These are phyloP conservation scores for Hanseniaspora lachancei DNA, from an alignment of 805 yeast species.

Conservation along the genomic window DNA sequence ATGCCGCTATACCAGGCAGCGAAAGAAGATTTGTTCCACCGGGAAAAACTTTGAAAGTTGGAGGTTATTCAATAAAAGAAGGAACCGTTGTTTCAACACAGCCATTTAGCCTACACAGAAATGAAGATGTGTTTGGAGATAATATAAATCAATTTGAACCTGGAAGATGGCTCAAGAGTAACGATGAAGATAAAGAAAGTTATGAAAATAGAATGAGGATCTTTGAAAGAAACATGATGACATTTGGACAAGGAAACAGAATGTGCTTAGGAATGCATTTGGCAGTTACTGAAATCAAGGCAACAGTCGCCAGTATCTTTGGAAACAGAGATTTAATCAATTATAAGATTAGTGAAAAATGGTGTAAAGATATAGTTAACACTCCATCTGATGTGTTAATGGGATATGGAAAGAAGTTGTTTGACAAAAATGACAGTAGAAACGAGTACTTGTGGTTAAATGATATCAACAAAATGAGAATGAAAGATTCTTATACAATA, in stretches of 20 bases:
- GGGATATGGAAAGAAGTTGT: constrained; percentile 17
- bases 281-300: constrained; percentile 53
- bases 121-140: constrained; percentile 33
- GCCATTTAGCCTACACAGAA: constrained; percentile 53
- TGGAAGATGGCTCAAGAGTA: constrained; percentile 44
- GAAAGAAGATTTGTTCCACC: constrained; percentile 46
- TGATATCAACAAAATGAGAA: constrained; percentile 39
- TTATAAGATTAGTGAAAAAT: constrained; percentile 30
- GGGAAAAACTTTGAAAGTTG: constrained; percentile 16
- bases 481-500: constrained; percentile 45
- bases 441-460: constrained; percentile 17
- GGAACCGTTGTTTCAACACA: constrained; percentile 50
- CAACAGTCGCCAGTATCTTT: constrained; percentile 41
- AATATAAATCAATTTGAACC: constrained; percentile 43
- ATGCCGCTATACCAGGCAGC: constrained; percentile 61
- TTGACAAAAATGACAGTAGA: constrained; percentile 4
- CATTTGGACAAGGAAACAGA: constrained; percentile 60
- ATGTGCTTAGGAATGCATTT: constrained; percentile 65
- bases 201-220: constrained; percentile 28
- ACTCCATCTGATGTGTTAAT: constrained; percentile 18
- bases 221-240: constrained; percentile 46
- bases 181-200: constrained; percentile 27
- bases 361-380: constrained; percentile 30
- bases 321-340: constrained; percentile 29
- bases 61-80: constrained; percentile 31